phyloP scores from a whole-genome alignment of 495 filamentous ascomycete species.

The Cetradonia linearis region DNA sequence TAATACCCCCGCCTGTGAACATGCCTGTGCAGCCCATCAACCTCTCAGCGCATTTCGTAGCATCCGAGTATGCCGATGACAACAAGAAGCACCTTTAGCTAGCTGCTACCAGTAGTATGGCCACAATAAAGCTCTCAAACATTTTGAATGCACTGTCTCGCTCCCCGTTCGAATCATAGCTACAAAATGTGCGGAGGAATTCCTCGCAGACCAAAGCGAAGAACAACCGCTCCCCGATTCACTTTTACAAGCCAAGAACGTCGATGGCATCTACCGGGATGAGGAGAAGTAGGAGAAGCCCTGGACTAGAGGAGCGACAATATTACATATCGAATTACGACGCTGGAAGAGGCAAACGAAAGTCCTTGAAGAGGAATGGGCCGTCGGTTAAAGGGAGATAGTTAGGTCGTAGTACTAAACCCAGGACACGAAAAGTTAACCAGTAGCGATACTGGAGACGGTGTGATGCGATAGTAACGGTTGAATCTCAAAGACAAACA shows the following conservation, averaged over 20 bases:
- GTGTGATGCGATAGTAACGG: slow-evolving; percentile 62
- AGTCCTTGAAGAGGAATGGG: slow-evolving; percentile 67
- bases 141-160: slow-evolving; percentile 51
- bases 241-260: slow-evolving; percentile 42
- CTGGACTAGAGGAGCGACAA: slow-evolving; percentile 49
- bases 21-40: not conserved
- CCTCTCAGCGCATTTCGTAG: slow-evolving; percentile 24
- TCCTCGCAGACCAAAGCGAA: slow-evolving; percentile 55
- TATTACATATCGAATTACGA: slow-evolving; percentile 79
- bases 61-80: slow-evolving; percentile 39
- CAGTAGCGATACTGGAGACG: slow-evolving; percentile 69
- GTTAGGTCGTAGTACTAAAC: slow-evolving; percentile 66
- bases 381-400: slow-evolving; percentile 36
- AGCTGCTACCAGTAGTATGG: slow-evolving; percentile 66
- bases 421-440: slow-evolving; percentile 65
- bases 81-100: slow-evolving; percentile 69
- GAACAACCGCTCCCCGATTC: slow-evolving; percentile 57
- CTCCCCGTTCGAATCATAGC: slow-evolving; percentile 68
- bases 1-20: not conserved
- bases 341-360: slow-evolving; percentile 60
- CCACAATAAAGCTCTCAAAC: slow-evolving; percentile 78
- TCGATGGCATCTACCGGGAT: slow-evolving; percentile 66
- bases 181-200: slow-evolving; percentile 57
- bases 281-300: slow-evolving; percentile 70
- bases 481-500: slow-evolving; percentile 16